Conservation (phyloP, 768 basidiomycete genomes). For the Boletus huronensis region DNA sequence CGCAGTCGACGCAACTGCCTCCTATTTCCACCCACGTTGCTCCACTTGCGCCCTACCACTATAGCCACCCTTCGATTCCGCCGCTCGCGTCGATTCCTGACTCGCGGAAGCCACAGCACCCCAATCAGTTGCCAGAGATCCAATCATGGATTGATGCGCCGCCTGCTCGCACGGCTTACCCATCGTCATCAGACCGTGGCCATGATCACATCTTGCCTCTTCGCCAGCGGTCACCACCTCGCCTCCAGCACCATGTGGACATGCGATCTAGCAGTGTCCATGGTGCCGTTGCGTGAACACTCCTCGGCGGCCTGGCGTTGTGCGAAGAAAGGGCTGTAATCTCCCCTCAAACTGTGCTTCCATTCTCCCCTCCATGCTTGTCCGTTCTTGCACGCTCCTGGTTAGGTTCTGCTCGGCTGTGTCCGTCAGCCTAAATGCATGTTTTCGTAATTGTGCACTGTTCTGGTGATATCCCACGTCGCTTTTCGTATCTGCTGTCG, state of each 20-base stretch:
- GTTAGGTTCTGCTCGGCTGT: conserved; percentile 18
- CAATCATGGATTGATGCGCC: conserved; percentile 45
- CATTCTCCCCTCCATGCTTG: conserved; percentile 7
- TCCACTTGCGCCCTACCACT: conserved; percentile 45
- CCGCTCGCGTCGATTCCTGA: conserved; percentile 40
- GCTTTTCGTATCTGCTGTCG: conserved; percentile 25
- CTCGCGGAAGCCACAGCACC: conserved; percentile 31
- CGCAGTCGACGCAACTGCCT: conserved; percentile 41
- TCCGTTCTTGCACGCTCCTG: conserved; percentile 22
- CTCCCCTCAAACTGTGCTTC: conserved; percentile 7
- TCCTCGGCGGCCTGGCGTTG: conserved; percentile 19
- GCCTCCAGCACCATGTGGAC: conserved; percentile 33
- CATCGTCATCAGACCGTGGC: conserved; percentile 29
- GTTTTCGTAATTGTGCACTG: conserved; percentile 20
- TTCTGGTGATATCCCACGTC: conserved; percentile 15
- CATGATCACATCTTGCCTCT: conserved; percentile 30
- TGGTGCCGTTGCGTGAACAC: conserved; percentile 29
- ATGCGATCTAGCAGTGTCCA: conserved; percentile 30
- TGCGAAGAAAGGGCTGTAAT: conserved; percentile 2
- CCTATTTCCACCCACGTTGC: conserved; percentile 42
- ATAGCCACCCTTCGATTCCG: conserved; percentile 51
- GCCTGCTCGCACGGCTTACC: conserved; percentile 26
- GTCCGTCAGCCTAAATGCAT: conserved; percentile 2
- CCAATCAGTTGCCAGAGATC: conserved; percentile 43
- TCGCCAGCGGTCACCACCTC: conserved; percentile 33